These are phyloP conservation scores for Alternaria solani DNA, from an alignment of 2,329 filamentous ascomycete species.

Conservation along the genomic window DNA sequence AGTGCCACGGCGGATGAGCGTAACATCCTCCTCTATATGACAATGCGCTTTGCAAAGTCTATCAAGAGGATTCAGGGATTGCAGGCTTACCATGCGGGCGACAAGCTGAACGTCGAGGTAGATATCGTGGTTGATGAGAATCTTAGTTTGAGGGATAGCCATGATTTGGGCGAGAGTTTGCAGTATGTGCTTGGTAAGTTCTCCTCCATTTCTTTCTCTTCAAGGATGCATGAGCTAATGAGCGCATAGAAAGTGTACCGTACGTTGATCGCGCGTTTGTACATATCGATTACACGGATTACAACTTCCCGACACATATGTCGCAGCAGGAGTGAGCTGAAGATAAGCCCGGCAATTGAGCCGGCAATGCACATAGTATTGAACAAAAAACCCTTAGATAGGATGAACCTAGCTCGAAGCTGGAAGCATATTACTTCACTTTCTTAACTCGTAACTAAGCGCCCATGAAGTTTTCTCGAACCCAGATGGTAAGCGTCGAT, in stretches of 20 bases:
- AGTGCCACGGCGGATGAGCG: conserved; percentile 81
- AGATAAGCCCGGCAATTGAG: neutral
- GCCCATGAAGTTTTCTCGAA: no score
- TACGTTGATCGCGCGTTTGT: conserved; percentile 69
- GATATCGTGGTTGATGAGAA: conserved; percentile 83
- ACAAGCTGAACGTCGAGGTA: conserved; percentile 84
- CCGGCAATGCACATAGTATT: neutral
- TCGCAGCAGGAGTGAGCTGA: conserved; percentile 52
- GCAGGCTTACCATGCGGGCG: conserved; percentile 84
- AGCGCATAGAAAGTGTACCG: conserved; percentile 69
- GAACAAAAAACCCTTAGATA: neutral
- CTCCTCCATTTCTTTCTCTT: neutral
- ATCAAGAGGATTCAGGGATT: conserved; percentile 87
- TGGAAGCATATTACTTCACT: neutral
- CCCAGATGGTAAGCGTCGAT: no score
- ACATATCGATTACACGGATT: conserved; percentile 61
- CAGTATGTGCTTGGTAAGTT: conserved; percentile 75
- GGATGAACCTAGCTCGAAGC: neutral
- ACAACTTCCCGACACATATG: conserved; percentile 62
- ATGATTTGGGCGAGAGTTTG: conserved; percentile 79
- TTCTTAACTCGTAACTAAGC: no score
- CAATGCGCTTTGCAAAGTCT: conserved; percentile 90
- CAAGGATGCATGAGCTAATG: conserved; percentile 13
- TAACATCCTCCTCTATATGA: conserved; percentile 86
- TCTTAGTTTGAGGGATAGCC: conserved; percentile 78